Evolutionary conservation across 129 eudicot genomes (phyloP).

Genomic region (Artemisia argyi): DNA sequence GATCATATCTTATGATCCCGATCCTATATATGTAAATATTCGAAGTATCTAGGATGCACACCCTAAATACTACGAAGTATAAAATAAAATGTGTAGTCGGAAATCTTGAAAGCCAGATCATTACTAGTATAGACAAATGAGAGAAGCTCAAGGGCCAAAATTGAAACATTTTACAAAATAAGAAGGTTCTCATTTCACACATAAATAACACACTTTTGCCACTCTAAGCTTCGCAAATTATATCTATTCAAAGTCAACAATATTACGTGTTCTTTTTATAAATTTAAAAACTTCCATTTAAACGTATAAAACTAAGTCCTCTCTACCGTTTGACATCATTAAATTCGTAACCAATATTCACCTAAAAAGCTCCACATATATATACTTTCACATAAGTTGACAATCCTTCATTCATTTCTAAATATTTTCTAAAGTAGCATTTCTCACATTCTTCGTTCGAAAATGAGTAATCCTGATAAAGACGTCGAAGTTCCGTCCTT

Average conservation of each 20-base stretch:
- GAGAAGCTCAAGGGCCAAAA: neutral
- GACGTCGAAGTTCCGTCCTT: constrained; percentile 51
- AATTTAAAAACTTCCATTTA: neutral
- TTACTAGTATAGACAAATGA: neutral
- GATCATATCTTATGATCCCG: too few species aligned
- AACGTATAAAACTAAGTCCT: constrained; percentile 16
- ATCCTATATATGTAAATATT: too few species aligned
- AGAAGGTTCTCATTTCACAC: neutral
- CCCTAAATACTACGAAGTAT: too few species aligned
- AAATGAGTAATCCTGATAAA: constrained; percentile 11
- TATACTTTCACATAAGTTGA: neutral
- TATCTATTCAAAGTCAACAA: constrained; percentile 28
- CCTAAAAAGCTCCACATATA: constrained; percentile 9
- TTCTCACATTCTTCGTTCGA: constrained; percentile 5
- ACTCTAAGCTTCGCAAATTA: too few species aligned
- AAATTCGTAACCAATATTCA: constrained; percentile 5
- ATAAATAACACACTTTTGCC: too few species aligned
- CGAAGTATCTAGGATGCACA: too few species aligned
- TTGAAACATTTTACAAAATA: neutral
- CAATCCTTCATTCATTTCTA: neutral
- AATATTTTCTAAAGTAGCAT: neutral
- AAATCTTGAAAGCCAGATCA: neutral
- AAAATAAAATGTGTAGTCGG: too few species aligned
- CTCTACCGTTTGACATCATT: neutral
- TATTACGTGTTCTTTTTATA: constrained; percentile 35